Evolutionary conservation across 2,329 filamentous ascomycete genomes (phyloP).

Genomic region (Colletotrichum noveboracense): DNA sequence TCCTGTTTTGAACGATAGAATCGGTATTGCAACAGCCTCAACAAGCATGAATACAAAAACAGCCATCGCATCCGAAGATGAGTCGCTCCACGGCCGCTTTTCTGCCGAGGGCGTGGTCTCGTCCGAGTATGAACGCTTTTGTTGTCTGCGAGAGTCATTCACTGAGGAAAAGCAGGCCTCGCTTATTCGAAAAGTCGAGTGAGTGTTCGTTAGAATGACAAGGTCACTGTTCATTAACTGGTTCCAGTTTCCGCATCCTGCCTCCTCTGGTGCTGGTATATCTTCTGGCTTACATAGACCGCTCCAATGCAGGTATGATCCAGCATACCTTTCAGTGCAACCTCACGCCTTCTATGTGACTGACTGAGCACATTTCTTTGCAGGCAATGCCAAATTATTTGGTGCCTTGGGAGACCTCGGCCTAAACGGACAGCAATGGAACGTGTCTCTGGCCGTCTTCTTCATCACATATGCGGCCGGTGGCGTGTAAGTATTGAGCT

Average conservation of each 20-base stretch:
- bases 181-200: background rate
- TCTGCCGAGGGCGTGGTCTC: background rate
- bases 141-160: background rate
- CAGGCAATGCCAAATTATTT: background rate
- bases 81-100: background rate
- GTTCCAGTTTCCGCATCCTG: background rate
- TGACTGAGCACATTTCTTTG: background rate
- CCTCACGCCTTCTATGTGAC: background rate
- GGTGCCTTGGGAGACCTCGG: background rate
- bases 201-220: background rate
- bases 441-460: background rate
- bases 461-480: background rate
- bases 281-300: background rate
- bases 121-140: background rate
- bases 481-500: background rate
- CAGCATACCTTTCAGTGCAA: background rate
- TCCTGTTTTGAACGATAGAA: background rate
- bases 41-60: background rate
- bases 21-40: background rate
- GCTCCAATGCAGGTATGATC: background rate
- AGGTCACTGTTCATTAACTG: background rate
- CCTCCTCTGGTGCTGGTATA: background rate
- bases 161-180: background rate
- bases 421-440: background rate
- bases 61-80: background rate